These are phyloP conservation scores for Tothia fuscella DNA, from an alignment of 2,329 filamentous ascomycete genomes.

Conservation along the genomic window DNA sequence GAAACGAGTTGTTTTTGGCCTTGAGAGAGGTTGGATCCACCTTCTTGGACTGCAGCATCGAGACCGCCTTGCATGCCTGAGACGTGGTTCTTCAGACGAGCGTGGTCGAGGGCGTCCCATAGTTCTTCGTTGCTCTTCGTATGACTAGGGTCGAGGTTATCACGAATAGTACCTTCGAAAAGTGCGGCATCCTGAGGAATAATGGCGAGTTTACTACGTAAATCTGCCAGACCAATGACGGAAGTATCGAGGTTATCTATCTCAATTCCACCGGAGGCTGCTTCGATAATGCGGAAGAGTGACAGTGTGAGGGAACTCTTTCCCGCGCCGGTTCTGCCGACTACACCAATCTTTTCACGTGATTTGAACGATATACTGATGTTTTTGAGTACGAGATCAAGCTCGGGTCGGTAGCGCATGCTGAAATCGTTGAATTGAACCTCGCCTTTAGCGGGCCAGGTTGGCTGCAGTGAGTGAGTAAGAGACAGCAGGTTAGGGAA, in stretches of 20 bases:
- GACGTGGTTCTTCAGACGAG: slow-evolving; percentile 75
- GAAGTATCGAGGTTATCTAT: slow-evolving; percentile 82
- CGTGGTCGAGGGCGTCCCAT: slow-evolving; percentile 83
- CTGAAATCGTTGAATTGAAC: slow-evolving; percentile 82
- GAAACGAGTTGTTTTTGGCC: slow-evolving; percentile 84
- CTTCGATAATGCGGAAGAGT: slow-evolving; percentile 83
- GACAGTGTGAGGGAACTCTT: slow-evolving; percentile 81
- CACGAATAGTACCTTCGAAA: slow-evolving; percentile 75
- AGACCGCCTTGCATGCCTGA: slow-evolving; percentile 68
- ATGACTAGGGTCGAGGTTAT: slow-evolving; percentile 82
- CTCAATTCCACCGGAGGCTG: slow-evolving; percentile 61
- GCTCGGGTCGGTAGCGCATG: slow-evolving; percentile 69
- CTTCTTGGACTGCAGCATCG: slow-evolving; percentile 77
- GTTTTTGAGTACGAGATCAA: slow-evolving; percentile 80
- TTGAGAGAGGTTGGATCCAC: slow-evolving; percentile 84
- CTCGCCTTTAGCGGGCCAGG: slow-evolving; percentile 74
- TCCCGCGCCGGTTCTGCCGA: slow-evolving; percentile 79
- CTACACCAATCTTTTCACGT: slow-evolving; percentile 91
- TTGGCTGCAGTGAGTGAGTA: too few species aligned
- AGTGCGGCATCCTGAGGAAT: slow-evolving; percentile 90
- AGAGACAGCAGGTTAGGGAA: too few species aligned
- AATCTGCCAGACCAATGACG: slow-evolving; percentile 68
- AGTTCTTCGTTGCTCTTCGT: slow-evolving; percentile 86
- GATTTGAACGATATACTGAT: slow-evolving; percentile 79
- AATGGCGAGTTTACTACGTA: slow-evolving; percentile 75